These are phyloP conservation scores for Pleurotus platypus DNA, from an alignment of 768 basidiomycete genomes.

Conservation along the genomic window DNA sequence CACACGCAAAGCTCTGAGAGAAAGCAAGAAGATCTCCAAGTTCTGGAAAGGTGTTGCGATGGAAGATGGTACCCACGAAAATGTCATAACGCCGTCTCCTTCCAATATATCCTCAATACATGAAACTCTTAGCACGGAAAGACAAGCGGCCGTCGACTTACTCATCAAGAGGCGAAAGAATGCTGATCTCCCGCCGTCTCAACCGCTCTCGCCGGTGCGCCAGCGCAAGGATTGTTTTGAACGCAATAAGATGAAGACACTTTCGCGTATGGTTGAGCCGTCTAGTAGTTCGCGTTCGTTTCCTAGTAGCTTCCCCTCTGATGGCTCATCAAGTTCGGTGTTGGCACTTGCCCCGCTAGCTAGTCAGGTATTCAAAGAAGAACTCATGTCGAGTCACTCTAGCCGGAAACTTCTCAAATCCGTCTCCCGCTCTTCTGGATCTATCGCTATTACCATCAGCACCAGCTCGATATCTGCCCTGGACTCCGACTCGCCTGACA, in stretches of 20 bases:
- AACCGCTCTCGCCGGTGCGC: neutral
- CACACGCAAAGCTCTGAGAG: constrained; percentile 25
- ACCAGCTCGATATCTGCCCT: constrained; percentile 2
- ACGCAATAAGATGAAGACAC: constrained; percentile 2
- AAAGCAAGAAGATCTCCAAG: constrained; percentile 27
- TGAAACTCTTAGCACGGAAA: constrained; percentile 13
- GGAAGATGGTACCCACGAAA: constrained; percentile 12
- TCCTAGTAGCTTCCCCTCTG: neutral
- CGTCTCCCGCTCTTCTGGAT: constrained; percentile 1
- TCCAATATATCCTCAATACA: constrained; percentile 16
- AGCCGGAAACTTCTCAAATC: constrained; percentile 7
- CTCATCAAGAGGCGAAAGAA: constrained; percentile 22
- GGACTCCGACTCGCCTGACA: neutral
- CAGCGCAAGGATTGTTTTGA: neutral
- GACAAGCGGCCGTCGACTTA: constrained; percentile 27
- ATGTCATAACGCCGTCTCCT: constrained; percentile 16
- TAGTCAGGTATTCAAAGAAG: constrained; percentile 16
- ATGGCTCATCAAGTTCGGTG: neutral
- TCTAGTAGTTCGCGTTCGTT: neutral
- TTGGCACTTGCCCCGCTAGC: constrained; percentile 13
- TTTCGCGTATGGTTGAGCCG: neutral
- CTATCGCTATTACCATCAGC: neutral
- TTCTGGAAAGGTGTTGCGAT: constrained; percentile 37
- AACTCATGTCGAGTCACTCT: constrained; percentile 12
- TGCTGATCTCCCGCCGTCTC: constrained; percentile 11